Conservation (phyloP, 2,329 filamentous ascomycete species). For the Aspergillus viridinutans region DNA sequence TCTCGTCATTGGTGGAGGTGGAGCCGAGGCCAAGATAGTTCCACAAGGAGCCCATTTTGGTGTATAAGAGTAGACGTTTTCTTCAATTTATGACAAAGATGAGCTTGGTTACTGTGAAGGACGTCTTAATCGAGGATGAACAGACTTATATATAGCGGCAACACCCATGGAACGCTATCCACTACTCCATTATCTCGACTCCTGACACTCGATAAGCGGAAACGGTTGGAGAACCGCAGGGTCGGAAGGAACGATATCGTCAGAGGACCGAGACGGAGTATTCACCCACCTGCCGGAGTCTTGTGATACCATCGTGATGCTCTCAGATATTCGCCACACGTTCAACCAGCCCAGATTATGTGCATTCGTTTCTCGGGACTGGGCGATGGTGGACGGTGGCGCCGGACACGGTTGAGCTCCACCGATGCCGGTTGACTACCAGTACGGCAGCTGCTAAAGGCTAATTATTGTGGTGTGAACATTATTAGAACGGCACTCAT, state of each 20-base stretch:
- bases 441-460: background rate
- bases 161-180: background rate
- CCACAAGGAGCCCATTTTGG: background rate
- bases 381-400: background rate
- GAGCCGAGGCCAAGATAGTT: slow-evolving; percentile 38
- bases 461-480: background rate
- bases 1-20: slow-evolving; percentile 12
- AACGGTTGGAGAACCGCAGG: background rate
- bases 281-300: background rate
- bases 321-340: background rate
- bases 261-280: background rate
- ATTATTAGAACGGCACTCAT: too few species aligned
- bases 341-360: too few species aligned
- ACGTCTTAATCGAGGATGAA: background rate
- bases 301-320: background rate
- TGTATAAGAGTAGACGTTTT: background rate
- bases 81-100: background rate
- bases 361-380: background rate
- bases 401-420: background rate
- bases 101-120: background rate
- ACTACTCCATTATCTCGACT: background rate
- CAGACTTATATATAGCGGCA: background rate
- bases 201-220: background rate
- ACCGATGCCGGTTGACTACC: background rate
- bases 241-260: background rate